These are phyloP conservation scores for Syzygium jambos DNA, from an alignment of 345 rosid species.

Conservation along the genomic window DNA sequence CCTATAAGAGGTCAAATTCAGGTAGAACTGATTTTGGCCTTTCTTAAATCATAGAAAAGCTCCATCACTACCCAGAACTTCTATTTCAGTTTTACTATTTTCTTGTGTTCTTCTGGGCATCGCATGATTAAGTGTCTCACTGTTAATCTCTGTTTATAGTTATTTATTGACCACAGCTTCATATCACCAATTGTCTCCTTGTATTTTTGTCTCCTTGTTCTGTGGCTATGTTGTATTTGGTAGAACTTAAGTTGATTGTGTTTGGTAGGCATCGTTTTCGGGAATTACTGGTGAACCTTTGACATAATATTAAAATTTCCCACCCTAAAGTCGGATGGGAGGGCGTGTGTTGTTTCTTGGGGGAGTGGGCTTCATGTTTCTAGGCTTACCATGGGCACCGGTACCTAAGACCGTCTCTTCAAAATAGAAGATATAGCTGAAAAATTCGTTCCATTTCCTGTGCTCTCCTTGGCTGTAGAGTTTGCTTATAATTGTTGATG, in stretches of 20 bases:
- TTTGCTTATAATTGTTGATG: background rate
- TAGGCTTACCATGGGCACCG: background rate
- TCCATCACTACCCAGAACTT: background rate
- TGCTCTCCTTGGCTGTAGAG: background rate
- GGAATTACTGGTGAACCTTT: background rate
- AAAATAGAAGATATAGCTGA: background rate
- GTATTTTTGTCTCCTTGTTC: background rate
- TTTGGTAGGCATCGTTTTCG: background rate
- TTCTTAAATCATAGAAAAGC: background rate
- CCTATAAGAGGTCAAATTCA: background rate
- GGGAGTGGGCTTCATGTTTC: background rate
- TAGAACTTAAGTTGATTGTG: background rate
- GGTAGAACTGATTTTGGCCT: background rate
- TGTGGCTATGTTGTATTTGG: background rate
- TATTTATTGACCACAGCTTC: background rate
- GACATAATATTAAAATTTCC: background rate
- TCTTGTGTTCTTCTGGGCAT: background rate
- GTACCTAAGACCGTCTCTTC: background rate
- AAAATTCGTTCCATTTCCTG: background rate
- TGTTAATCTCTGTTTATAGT: background rate
- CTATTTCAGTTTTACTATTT: background rate
- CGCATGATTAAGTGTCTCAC: background rate
- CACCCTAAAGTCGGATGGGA: background rate
- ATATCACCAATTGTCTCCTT: background rate
- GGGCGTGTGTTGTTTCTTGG: background rate